Evolutionary conservation across 2,329 filamentous ascomycete species (phyloP), one percentile per base, ranked within the genome.

Genomic region (Pseudocercospora pini-densiflorae): DNA sequence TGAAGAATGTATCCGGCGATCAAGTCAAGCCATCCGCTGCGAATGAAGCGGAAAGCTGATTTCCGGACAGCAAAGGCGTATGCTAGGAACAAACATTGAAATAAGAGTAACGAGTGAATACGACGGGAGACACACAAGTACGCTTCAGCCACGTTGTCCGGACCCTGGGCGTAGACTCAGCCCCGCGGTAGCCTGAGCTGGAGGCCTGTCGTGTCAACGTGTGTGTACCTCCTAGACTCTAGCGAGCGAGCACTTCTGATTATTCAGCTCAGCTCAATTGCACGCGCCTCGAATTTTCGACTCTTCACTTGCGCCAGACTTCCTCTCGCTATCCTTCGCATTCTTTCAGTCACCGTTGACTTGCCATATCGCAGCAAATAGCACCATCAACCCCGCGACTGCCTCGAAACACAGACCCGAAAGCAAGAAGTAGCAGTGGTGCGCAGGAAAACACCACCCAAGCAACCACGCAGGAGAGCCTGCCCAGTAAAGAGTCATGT

Each of bases 401-500:
- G 40, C 40, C 40, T 16, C 40, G 40, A 43, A 19, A 43, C 40
- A 43, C 40, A 16, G 14, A 19, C 40, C 40, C 40, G 33, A n/a
- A 19, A 43, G 40, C 47, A 29, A 53, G 43, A 40, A 57, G 33
- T 12, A 36, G 16, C 40, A 10, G 16, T 43, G 40, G 14, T n/a
- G n/a, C 33, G 19, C 54, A 45, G 19, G 57, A 43, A 36, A 16
- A 36, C 43, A 29, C 16, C 40, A 23, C 19, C 55, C 23, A 14
- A 57, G 59, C 29, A 62, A 59, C 31, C 61, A 59, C 58, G 51
- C 49, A 51, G 27, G 16, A 45, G 54, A 51, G 58, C 40, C 64
- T 60, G 59, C 60, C 19, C 14, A 10, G 12, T 19, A 53, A 40
- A 47, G 54, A 45, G 65, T 31, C 63, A 68, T 68, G 66, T 65